These are phyloP conservation scores for Terfezia claveryi DNA, from an alignment of 495 filamentous ascomycete species.

Conservation along the genomic window DNA sequence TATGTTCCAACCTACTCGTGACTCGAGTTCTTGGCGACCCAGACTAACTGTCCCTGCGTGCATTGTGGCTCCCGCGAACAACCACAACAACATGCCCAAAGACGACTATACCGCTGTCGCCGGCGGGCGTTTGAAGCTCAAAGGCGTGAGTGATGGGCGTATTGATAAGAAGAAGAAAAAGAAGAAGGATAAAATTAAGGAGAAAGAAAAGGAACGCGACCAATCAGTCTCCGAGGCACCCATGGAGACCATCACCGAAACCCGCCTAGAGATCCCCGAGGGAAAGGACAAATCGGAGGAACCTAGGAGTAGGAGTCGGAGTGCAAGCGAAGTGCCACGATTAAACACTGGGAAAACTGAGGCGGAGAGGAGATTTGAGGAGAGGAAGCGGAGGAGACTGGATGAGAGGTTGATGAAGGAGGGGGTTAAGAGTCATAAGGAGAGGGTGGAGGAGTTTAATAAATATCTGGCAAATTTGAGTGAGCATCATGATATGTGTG, in stretches of 20 bases:
- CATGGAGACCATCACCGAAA: too few relatives aligned
- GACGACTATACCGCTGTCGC: too few relatives aligned
- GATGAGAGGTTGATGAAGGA: slow-evolving; percentile 53
- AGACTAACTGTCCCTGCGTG: too few relatives aligned
- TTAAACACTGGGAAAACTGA: slow-evolving; percentile 46
- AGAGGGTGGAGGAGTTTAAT: slow-evolving; percentile 89
- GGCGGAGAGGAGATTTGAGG: slow-evolving; percentile 58
- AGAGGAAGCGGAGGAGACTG: slow-evolving; percentile 57
- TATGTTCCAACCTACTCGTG: too few relatives aligned
- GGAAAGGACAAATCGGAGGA: background rate
- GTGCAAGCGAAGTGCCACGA: background rate
- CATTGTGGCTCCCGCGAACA: too few relatives aligned
- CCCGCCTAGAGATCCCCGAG: too few relatives aligned
- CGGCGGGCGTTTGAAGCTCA: background rate
- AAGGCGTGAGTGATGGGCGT: background rate
- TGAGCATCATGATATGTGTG: slow-evolving; percentile 88
- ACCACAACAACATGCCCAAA: too few relatives aligned
- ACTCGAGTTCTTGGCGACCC: too few relatives aligned
- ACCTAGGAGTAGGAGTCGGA: background rate
- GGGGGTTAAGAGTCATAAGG: slow-evolving; percentile 85
- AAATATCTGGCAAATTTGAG: slow-evolving; percentile 74
- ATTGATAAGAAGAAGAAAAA: background rate
- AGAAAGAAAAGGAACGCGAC: background rate
- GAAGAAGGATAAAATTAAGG: background rate
- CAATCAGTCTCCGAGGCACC: too few relatives aligned